phyloP scores from a whole-genome alignment of 257 asterid species.

The Thymus mandschuricus region DNA sequence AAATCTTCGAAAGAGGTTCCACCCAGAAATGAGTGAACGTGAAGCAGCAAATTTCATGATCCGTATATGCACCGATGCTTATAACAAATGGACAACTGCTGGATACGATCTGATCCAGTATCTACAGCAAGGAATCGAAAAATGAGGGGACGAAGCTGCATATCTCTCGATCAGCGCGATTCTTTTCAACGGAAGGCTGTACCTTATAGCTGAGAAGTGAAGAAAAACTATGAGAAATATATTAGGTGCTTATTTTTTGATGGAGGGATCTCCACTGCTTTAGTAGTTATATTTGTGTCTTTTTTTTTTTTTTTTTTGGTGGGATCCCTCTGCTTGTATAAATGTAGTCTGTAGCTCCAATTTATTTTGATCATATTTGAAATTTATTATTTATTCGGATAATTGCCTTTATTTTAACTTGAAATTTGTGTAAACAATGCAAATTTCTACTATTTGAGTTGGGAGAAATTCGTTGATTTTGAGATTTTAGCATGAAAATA shows the following conservation, averaged over 20 bases:
- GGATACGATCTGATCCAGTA: constrained; percentile 97
- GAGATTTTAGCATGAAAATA: not conserved
- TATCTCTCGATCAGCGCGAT: constrained; percentile 33
- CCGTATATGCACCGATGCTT: constrained; percentile 88
- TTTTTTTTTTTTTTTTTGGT: not conserved
- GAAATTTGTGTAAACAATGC: too few relatives aligned
- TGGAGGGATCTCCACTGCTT: constrained; percentile 27
- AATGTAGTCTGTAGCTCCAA: constrained; percentile 35
- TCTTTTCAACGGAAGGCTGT: not conserved
- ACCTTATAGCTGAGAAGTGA: constrained; percentile 31
- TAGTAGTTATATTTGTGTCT: constrained; percentile 6
- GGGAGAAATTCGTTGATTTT: not conserved
- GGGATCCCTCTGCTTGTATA: constrained; percentile 36
- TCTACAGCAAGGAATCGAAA: constrained; percentile 97
- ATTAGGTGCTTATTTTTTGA: constrained; percentile 28
- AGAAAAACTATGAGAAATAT: not conserved
- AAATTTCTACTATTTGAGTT: not conserved
- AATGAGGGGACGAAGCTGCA: constrained; percentile 49
- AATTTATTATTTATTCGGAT: not conserved
- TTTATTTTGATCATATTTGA: constrained; percentile 22
- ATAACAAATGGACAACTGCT: constrained; percentile 96
- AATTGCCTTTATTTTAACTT: too few relatives aligned
- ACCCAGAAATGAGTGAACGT: constrained; percentile 96
- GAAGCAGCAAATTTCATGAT: constrained; percentile 98
- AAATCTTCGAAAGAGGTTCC: constrained; percentile 93